Evolutionary conservation across 78 protist genomes (phyloP).

Genomic region (Diacronema lutheri): DNA sequence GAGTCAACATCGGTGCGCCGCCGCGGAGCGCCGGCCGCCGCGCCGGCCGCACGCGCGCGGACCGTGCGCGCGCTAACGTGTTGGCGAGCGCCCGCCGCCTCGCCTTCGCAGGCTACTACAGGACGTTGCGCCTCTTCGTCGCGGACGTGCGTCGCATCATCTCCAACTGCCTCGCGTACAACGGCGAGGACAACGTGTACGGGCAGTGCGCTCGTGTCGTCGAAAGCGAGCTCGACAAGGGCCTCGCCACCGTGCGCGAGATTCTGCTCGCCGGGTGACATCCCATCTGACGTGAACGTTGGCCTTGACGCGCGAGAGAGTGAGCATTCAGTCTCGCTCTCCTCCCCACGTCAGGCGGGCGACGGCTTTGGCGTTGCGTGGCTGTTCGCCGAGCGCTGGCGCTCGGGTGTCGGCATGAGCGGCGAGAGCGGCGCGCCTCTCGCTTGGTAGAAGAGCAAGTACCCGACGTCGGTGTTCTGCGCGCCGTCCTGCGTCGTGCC

Average conservation of each 20-base stretch:
- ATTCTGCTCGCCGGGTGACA: no score
- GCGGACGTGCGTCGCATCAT: conserved; percentile 35
- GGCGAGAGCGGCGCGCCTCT: not conserved
- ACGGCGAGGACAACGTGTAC: conserved; percentile 1
- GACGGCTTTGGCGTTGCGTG: no score
- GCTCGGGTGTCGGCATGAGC: no score
- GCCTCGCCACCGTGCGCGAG: no score
- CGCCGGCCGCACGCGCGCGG: not conserved
- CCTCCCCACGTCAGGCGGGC: no score
- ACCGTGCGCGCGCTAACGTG: no score
- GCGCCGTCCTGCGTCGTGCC: not conserved
- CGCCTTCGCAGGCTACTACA: not conserved
- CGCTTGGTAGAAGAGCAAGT: conserved; percentile 22
- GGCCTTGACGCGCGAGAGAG: no score
- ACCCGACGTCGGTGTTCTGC: not conserved
- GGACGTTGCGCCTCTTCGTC: not conserved
- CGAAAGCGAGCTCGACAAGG: no score
- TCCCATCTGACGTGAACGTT: no score
- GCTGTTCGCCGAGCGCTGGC: no score
- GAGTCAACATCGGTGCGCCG: not conserved
- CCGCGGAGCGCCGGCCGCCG: not conserved
- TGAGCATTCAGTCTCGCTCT: no score
- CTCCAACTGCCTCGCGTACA: conserved; percentile 37
- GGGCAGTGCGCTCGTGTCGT: conserved; percentile 21
- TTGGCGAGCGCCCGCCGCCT: not conserved